Conservation (phyloP, 306 rosid genomes). For the Vigna nakashimae region DNA sequence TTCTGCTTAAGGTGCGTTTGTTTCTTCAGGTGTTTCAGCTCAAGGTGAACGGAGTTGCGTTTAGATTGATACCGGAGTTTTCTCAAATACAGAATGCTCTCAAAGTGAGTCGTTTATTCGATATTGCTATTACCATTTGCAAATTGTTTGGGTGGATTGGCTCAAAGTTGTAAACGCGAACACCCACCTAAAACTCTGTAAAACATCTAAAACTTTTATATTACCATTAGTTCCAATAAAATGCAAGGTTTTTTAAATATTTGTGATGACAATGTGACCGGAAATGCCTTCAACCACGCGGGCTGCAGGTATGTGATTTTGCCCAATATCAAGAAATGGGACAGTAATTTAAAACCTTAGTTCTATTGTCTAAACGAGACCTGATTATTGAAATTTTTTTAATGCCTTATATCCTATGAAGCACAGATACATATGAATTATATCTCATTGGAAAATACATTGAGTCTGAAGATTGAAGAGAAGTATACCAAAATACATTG, state of each 20-base stretch:
- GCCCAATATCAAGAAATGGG: background rate
- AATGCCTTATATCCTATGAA: background rate
- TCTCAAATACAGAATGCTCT: constrained; percentile 80
- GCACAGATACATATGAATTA: too few relatives aligned
- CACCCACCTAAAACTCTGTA: background rate
- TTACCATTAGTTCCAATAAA: background rate
- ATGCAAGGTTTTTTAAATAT: background rate
- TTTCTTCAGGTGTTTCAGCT: constrained; percentile 80
- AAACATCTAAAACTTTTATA: background rate
- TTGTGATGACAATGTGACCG: too few relatives aligned
- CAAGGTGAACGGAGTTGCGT: constrained; percentile 86
- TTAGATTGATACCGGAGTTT: constrained; percentile 85
- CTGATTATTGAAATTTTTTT: background rate
- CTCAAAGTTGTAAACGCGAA: background rate
- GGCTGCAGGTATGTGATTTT: too few relatives aligned
- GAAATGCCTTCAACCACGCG: too few relatives aligned
- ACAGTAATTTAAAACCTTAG: background rate
- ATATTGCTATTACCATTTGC: background rate
- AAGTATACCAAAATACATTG: background rate
- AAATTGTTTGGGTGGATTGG: background rate
- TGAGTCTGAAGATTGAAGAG: background rate
- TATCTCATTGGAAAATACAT: background rate
- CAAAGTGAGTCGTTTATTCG: constrained; percentile 50
- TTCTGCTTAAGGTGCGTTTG: constrained; percentile 71
- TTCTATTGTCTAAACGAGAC: background rate